These are phyloP conservation scores for Pleurotus platypus DNA, from an alignment of 768 basidiomycete genomes.

Conservation along the genomic window DNA sequence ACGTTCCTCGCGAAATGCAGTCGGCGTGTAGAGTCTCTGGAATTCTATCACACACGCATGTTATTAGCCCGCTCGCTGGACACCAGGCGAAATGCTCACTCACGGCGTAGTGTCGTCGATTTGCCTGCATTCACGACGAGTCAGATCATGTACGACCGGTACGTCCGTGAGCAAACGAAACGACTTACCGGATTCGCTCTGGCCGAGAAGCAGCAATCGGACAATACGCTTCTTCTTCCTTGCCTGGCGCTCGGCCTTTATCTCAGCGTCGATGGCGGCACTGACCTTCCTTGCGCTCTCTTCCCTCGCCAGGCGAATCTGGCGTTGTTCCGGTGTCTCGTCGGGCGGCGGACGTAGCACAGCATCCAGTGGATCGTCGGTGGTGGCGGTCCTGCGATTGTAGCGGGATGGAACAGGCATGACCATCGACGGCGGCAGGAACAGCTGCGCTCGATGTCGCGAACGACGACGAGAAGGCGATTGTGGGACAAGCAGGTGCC, in stretches of 20 bases:
- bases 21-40: conserved; percentile 71
- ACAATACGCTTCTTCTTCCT: conserved; percentile 68
- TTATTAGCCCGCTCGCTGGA: conserved; percentile 10
- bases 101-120: conserved; percentile 78
- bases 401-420: conserved; percentile 27
- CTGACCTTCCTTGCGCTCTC: conserved; percentile 65
- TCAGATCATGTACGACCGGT: too few species aligned
- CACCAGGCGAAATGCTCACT: conserved; percentile 24
- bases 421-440: conserved; percentile 15
- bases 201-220: conserved; percentile 70
- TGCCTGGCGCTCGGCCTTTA: conserved; percentile 62
- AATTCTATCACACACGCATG: conserved; percentile 47
- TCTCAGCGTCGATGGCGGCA: conserved; percentile 68
- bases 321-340: conserved; percentile 60
- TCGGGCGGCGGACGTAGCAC: conserved; percentile 62
- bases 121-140: conserved; percentile 45
- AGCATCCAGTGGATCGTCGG: conserved; percentile 63
- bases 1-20: conserved; percentile 70
- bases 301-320: conserved; percentile 52
- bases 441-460: conserved; percentile 9
- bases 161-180: neutral
- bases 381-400: conserved; percentile 13
- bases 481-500: conserved; percentile 14
- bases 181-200: conserved; percentile 74
- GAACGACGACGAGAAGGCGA: conserved; percentile 16